Conservation (phyloP, 208 protist species). For the Lotmaria passim region DNA sequence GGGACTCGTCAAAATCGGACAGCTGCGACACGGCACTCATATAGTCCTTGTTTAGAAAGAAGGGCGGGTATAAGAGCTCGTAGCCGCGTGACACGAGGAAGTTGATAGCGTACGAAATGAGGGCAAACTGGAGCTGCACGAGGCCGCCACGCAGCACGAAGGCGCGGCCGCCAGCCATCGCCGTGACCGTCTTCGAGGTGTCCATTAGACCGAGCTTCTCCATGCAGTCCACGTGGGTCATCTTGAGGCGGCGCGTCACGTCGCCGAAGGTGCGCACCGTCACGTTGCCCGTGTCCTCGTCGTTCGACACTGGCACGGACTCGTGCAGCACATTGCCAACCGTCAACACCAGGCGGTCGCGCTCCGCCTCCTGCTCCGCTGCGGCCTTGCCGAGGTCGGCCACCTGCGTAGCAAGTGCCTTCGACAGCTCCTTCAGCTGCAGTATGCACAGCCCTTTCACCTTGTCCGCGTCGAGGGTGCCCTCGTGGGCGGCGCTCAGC, state of each 20-base stretch:
- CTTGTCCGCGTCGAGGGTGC: conserved; percentile 59
- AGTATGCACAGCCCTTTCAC: conserved; percentile 76
- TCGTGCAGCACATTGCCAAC: conserved; percentile 98
- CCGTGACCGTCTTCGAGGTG: conserved; percentile 73
- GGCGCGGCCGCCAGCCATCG: conserved; percentile 96
- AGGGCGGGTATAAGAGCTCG: conserved; percentile 98
- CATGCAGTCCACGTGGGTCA: conserved; percentile 95
- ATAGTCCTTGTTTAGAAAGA: conserved; percentile 98
- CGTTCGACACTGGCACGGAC: conserved; percentile 91
- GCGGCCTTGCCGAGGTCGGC: conserved; percentile 67
- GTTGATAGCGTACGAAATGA: conserved; percentile 98
- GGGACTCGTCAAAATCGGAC: conserved; percentile 99
- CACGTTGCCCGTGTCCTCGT: conserved; percentile 96
- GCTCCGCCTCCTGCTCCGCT: conserved; percentile 56
- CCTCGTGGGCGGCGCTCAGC: conserved; percentile 51
- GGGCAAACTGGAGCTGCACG: conserved; percentile 97
- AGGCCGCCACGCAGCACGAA: conserved; percentile 98
- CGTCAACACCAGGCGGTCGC: conserved; percentile 79
- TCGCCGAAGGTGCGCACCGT: conserved; percentile 90
- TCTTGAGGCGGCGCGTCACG: conserved; percentile 62
- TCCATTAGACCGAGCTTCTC: conserved; percentile 92
- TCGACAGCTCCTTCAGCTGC: conserved; percentile 92
- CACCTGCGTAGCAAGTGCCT: conserved; percentile 68
- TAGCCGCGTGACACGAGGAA: conserved; percentile 95
- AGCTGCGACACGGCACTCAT: conserved; percentile 98